Evolutionary conservation across 495 filamentous ascomycete species (phyloP).

Genomic region (Trichocladium antarcticum): DNA sequence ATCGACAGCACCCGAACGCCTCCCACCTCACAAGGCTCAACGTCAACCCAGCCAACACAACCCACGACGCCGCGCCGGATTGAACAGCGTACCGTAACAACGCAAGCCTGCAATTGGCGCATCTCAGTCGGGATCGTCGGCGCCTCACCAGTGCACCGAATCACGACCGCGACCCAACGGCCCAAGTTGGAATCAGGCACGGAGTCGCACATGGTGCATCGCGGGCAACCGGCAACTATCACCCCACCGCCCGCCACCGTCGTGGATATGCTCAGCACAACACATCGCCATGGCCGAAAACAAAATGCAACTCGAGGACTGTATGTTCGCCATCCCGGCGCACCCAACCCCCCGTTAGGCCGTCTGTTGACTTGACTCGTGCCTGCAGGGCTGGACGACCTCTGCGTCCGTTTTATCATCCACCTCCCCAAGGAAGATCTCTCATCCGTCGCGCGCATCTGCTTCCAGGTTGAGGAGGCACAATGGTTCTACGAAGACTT

Average conservation of each 20-base stretch:
- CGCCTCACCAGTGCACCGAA: neutral
- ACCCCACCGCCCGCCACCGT: neutral
- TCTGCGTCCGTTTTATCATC: slow-evolving; percentile 90
- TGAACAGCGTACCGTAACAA: neutral
- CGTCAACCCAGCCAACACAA: neutral
- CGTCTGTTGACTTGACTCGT: slow-evolving; percentile 5
- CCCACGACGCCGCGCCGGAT: neutral
- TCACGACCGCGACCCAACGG: neutral
- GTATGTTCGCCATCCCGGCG: slow-evolving; percentile 41
- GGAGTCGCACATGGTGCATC: too few species aligned
- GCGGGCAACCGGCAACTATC: too few species aligned
- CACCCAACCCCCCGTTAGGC: neutral
- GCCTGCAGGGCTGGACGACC: slow-evolving; percentile 75
- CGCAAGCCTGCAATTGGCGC: neutral
- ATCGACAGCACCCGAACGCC: neutral
- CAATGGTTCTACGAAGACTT: slow-evolving; percentile 99
- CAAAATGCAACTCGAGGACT: slow-evolving; percentile 82
- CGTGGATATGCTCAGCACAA: slow-evolving; percentile 26
- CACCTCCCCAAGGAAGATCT: slow-evolving; percentile 89
- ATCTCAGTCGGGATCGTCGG: neutral
- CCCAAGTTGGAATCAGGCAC: neutral
- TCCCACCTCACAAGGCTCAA: neutral
- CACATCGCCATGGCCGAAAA: slow-evolving; percentile 55
- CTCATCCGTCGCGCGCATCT: slow-evolving; percentile 79
- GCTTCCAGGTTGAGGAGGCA: slow-evolving; percentile 96